phyloP scores from a whole-genome alignment of 805 yeast species.

The Yamadazyma paraphyllophila region DNA sequence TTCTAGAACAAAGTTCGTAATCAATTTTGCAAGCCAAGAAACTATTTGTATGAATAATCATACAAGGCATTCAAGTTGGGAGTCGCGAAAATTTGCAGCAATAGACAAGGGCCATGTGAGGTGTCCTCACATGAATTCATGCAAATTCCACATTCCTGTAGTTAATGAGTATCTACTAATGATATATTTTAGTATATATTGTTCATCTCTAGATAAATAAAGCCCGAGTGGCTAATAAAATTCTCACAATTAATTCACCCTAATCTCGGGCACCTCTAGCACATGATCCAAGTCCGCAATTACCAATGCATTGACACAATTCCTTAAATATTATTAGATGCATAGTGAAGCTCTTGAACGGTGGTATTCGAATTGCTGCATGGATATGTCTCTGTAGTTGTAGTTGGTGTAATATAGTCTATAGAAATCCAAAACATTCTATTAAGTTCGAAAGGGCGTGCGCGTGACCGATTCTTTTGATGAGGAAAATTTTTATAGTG shows the following conservation, averaged over 20 bases:
- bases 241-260: too few relatives aligned
- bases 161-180: too few relatives aligned
- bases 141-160: background rate
- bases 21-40: background rate
- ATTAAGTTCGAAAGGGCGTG: conserved; percentile 8
- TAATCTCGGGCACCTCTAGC: too few relatives aligned
- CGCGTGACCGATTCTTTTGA: background rate
- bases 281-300: background rate
- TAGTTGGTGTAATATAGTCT: background rate
- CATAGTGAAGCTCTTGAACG: too few relatives aligned
- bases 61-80: too few relatives aligned
- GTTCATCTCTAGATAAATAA: too few relatives aligned
- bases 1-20: conserved; percentile 33
- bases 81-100: conserved; percentile 6
- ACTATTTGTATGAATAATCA: too few relatives aligned
- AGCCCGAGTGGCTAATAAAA: too few relatives aligned
- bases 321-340: too few relatives aligned
- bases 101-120: background rate
- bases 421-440: conserved; percentile 4
- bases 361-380: too few relatives aligned
- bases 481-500: conserved; percentile 10
- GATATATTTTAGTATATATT: too few relatives aligned
- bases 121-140: background rate
- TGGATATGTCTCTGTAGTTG: background rate
- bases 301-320: background rate